Evolutionary conservation across 2,329 filamentous ascomycete genomes (phyloP), one percentile per base, ranked within the genome.

Genomic region (Colletotrichum sp.): DNA sequence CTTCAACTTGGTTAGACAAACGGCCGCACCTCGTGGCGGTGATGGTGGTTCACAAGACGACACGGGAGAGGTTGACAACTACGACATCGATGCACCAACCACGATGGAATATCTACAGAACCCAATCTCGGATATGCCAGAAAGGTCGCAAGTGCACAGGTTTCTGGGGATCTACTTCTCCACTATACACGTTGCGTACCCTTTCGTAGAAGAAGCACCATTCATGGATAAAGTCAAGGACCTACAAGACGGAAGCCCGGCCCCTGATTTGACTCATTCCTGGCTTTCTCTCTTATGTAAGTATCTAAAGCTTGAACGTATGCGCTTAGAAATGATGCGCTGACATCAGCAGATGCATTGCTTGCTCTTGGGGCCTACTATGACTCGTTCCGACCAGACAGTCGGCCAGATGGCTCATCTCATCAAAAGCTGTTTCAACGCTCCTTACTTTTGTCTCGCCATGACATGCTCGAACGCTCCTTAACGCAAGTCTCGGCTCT

Each of bases 71-170:
- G 59, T 62, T 25, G 30, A 62, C n/a, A 34, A 62, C 32, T 62
- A 62, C 1, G 59, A 62, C 59, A 62, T 32, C 3, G 59, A 62
- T 8, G 19, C 30, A 25, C 59, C 59, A 9, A 34, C 29, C 32
- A 34, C 59, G 12, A 34, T 34, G 59, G 59, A 62, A 6, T 62
- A 62, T 34, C 30, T 62, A 13, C 59, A 62, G 19, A 62, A 62
- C 13, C 29, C 59, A 34, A 30, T 34, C 11, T 62, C 59, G 1
- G 59, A 62, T 32, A 34, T 62, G 59, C 59, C 59, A 5, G 32
- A 30, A 22, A n/a, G n/a, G 32, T 2, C 3, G 11, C 59, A 62
- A 0, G 29, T 32, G n/a, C 19, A 62, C 0, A 13, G 5, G 8
- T 62, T 32, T 19, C n/a, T 62, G 30, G 59, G 30, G 6, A 22